A percentile compares a stretch with the other conserved stretches of the same genome.
These are phyloP conservation scores for Didymella sp. DNA, from an alignment of 2,329 filamentous ascomycete species.

Conservation along the genomic window DNA sequence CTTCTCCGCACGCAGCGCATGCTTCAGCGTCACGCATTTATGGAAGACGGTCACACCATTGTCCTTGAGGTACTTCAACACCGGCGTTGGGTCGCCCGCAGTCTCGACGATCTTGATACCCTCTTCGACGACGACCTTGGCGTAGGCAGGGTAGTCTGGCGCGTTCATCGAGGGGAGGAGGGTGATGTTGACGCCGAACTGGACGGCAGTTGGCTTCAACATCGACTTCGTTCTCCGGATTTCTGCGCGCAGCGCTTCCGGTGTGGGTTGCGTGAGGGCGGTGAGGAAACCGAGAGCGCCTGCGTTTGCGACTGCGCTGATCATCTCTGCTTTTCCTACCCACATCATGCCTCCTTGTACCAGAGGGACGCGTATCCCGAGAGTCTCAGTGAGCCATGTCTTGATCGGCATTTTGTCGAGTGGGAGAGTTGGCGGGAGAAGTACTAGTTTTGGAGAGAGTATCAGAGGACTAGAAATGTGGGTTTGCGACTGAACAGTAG, in stretches of 20 bases:
- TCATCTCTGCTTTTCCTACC: constrained; percentile 62
- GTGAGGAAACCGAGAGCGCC: constrained; percentile 62
- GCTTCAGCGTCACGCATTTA: constrained; percentile 38
- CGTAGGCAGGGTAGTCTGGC: constrained; percentile 39
- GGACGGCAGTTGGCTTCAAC: constrained; percentile 49
- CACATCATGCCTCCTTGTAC: constrained; percentile 58
- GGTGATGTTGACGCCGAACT: constrained; percentile 46
- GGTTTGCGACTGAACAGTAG: background rate
- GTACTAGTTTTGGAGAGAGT: background rate
- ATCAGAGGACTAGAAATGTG: too few species aligned
- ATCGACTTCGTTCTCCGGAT: constrained; percentile 32
- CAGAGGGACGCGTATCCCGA: constrained; percentile 34
- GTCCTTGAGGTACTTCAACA: constrained; percentile 37
- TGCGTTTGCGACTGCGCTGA: constrained; percentile 61
- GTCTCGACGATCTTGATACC: constrained; percentile 40
- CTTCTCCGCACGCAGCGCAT: constrained; percentile 36
- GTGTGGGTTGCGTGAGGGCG: constrained; percentile 49
- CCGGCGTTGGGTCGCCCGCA: constrained; percentile 36
- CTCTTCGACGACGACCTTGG: constrained; percentile 34
- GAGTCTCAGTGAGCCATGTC: constrained; percentile 37
- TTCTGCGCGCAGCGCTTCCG: constrained; percentile 35
- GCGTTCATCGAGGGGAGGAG: constrained; percentile 37
- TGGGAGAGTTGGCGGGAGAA: background rate
- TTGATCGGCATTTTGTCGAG: constrained; percentile 34
- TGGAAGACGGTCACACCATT: constrained; percentile 36